Evolutionary conservation across 495 filamentous ascomycete genomes (phyloP).

Genomic region (Penicillium maclennaniae): DNA sequence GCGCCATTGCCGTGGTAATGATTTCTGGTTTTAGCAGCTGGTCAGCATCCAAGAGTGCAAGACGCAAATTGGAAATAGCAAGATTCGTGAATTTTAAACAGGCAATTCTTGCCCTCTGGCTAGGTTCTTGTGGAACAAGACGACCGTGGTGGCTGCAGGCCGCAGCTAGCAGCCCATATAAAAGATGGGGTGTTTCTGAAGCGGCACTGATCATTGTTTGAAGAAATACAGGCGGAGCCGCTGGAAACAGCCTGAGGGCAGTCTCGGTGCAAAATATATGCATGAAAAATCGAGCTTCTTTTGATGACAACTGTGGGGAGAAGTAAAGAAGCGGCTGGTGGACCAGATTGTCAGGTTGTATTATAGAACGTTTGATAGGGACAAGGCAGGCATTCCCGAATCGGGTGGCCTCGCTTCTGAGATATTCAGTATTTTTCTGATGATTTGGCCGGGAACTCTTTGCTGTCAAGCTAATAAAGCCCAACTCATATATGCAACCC

Average conservation of each 20-base stretch:
- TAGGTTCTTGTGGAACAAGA: slow-evolving; percentile 17
- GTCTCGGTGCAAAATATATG: slow-evolving; percentile 28
- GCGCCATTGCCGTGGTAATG: slow-evolving; percentile 28
- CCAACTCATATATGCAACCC: too few species aligned
- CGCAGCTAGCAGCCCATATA: slow-evolving; percentile 27
- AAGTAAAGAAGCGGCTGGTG: too few species aligned
- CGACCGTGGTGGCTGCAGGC: slow-evolving; percentile 31
- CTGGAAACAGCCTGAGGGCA: slow-evolving; percentile 26
- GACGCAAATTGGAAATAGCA: slow-evolving; percentile 26
- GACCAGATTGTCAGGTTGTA: too few species aligned
- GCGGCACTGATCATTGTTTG: slow-evolving; percentile 23
- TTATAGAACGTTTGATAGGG: too few species aligned
- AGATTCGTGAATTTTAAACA: slow-evolving; percentile 31
- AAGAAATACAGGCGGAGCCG: slow-evolving; percentile 23
- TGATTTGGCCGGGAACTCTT: too few species aligned
- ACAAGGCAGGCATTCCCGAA: too few species aligned
- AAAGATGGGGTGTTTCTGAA: slow-evolving; percentile 26
- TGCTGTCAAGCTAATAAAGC: too few species aligned
- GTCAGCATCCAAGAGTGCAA: slow-evolving; percentile 8
- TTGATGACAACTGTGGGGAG: too few species aligned
- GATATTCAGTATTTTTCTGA: too few species aligned
- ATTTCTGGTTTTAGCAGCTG: slow-evolving; percentile 21
- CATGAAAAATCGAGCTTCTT: slow-evolving; percentile 32
- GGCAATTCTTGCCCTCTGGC: slow-evolving; percentile 6
- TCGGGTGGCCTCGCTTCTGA: too few species aligned